Percentiles rank a stretch among this genome's conserved stretches.
Evolutionary conservation across 2,329 filamentous ascomycete genomes (phyloP).

Genomic region (Allantophomopsis cytisporea): DNA sequence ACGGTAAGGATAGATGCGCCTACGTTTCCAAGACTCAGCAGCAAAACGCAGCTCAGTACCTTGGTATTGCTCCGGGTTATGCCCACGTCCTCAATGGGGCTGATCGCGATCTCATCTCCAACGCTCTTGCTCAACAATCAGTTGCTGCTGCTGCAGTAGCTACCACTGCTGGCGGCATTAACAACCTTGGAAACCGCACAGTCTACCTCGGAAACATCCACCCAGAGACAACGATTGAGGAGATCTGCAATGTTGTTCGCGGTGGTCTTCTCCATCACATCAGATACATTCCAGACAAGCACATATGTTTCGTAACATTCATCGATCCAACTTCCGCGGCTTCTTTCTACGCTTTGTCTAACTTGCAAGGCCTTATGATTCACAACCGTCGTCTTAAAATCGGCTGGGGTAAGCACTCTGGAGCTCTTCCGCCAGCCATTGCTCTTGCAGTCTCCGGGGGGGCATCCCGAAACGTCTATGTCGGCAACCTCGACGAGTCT

Average conservation of each 20-base stretch:
- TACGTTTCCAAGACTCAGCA: conserved; percentile 99
- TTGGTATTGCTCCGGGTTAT: conserved; percentile 93
- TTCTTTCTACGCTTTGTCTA: conserved; percentile 95
- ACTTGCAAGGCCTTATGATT: conserved; percentile 96
- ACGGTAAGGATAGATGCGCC: conserved; percentile 95
- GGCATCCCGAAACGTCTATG: conserved; percentile 95
- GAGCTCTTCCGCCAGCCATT: conserved; percentile 88
- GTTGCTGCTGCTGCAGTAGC: conserved; percentile 93
- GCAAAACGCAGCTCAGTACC: conserved; percentile 95
- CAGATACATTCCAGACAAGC: conserved; percentile 98
- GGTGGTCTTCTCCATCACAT: conserved; percentile 95
- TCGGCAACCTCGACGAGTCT: conserved; percentile 92
- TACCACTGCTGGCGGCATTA: conserved; percentile 90
- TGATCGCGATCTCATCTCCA: conserved; percentile 93
- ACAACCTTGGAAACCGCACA: conserved; percentile 93
- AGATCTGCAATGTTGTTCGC: conserved; percentile 97
- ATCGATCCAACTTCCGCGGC: conserved; percentile 96
- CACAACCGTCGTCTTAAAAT: conserved; percentile 97
- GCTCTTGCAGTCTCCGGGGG: conserved; percentile 91
- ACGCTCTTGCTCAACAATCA: conserved; percentile 90
- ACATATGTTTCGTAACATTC: conserved; percentile 99
- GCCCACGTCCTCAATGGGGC: conserved; percentile 93
- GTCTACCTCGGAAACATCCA: conserved; percentile 99
- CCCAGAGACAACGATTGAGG: conserved; percentile 95
- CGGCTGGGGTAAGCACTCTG: conserved; percentile 98